Evolutionary conservation across 371 early-diverging fungal genomes (phyloP).

Genomic region (Lichtheimia corymbifera): DNA sequence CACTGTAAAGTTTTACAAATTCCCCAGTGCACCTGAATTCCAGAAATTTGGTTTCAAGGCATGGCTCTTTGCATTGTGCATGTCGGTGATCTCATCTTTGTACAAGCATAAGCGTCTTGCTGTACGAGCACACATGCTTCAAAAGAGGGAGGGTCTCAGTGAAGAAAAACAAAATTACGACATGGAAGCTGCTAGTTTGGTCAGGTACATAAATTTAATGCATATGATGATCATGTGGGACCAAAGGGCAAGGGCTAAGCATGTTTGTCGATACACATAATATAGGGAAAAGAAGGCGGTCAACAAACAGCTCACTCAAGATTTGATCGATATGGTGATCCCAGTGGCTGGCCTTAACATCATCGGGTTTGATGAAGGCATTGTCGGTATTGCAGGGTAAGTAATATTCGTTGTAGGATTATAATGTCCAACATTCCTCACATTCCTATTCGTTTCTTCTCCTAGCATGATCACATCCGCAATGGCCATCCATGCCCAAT

Average conservation of each 20-base stretch:
- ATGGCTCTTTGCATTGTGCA: constrained; percentile 69
- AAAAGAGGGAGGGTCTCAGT: not conserved
- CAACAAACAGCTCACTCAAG: constrained; percentile 59
- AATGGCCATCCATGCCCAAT: constrained; percentile 35
- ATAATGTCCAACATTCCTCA: not conserved
- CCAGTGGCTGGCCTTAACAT: constrained; percentile 63
- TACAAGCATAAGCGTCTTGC: constrained; percentile 63
- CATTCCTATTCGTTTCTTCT: not conserved
- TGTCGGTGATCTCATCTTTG: constrained; percentile 57
- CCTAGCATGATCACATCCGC: constrained; percentile 37
- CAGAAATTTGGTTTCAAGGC: constrained; percentile 53
- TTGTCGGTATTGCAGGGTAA: constrained; percentile 71
- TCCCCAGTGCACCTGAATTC: constrained; percentile 52
- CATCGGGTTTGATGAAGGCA: constrained; percentile 59
- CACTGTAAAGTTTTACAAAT: constrained; percentile 40
- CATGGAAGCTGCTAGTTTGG: not conserved
- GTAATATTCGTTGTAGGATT: constrained; percentile 17
- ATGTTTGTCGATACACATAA: not conserved
- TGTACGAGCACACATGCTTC: not conserved
- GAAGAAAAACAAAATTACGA: not conserved
- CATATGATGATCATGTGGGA: no score
- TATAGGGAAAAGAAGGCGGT: constrained; percentile 53
- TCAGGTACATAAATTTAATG: not conserved
- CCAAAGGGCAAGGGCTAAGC: no score
- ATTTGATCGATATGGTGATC: constrained; percentile 64